Conservation (phyloP, 352 stramenopile species). For the Phytophthora hybrid region DNA sequence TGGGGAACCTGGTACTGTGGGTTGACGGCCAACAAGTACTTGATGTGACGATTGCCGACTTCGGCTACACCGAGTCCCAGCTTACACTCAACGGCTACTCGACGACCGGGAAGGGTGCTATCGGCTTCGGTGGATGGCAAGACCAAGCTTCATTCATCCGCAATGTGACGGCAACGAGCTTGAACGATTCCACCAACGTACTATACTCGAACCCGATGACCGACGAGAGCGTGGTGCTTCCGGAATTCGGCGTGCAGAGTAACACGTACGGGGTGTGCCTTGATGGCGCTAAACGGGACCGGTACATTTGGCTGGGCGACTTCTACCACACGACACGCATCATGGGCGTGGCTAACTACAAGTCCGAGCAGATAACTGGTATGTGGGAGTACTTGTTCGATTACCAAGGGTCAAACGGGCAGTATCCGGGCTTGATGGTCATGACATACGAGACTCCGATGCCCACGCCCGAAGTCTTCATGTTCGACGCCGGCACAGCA, state of each 20-base stretch:
- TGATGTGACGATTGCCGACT: slow-evolving; percentile 27
- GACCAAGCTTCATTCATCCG: slow-evolving; percentile 37
- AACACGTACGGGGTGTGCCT: slow-evolving; percentile 39
- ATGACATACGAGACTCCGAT: slow-evolving; percentile 45
- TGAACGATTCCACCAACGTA: slow-evolving; percentile 21
- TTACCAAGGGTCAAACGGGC: background rate
- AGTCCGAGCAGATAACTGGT: slow-evolving; percentile 33
- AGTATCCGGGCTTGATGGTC: slow-evolving; percentile 29
- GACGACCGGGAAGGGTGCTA: slow-evolving; percentile 30
- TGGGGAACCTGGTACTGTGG: slow-evolving; percentile 33
- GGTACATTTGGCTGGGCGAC: slow-evolving; percentile 45
- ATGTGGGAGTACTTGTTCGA: slow-evolving; percentile 44
- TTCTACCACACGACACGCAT: slow-evolving; percentile 46
- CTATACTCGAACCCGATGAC: slow-evolving; percentile 47
- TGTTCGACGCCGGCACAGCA: no score
- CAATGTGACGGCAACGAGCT: slow-evolving; percentile 28
- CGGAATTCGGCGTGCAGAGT: slow-evolving; percentile 34
- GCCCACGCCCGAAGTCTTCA: slow-evolving; percentile 35
- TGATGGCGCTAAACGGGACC: slow-evolving; percentile 42
- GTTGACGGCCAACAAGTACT: slow-evolving; percentile 19
- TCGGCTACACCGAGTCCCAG: slow-evolving; percentile 17
- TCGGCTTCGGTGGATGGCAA: slow-evolving; percentile 40
- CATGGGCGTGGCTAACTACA: slow-evolving; percentile 40
- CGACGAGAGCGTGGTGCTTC: slow-evolving; percentile 29
- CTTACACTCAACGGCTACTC: slow-evolving; percentile 24